Evolutionary conservation across 169 alveolate genomes (phyloP), one percentile per base, ranked within the genome.

Genomic region (Plasmodium inui): DNA sequence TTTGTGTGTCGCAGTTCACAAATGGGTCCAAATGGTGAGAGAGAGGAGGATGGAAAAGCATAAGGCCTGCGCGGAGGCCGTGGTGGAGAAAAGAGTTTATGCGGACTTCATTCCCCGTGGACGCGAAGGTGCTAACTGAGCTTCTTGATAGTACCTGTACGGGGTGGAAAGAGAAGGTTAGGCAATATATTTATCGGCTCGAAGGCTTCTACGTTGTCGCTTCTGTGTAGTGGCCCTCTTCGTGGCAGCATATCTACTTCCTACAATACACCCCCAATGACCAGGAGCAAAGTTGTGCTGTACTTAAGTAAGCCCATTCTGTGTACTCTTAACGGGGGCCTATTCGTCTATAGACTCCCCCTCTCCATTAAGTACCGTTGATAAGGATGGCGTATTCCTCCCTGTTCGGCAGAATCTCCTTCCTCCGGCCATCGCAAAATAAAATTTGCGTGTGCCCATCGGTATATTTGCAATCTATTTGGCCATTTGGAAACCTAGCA

Each of bases 391-490:
- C 92, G n/a, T 91, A 91, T 50, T 91, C 95, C 39, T 91, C 95
- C 46, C 41, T 91, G 79, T 91, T 91, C 0, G 95, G 95, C 22
- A 91, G 76, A 28, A 91, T 91, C 83, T 91, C 95, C 67, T 82
- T 91, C 55, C 92, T 81, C 41, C 44, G 55, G 53, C 95, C 95
- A 72, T 91, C 95, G 55, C 81, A 46, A 82, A 91, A 91, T 78
- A 91, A 50, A 41, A 91, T 82, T 82, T 91, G 95, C 19, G 84
- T 67, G 57, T 91, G 95, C 1, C 95, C 95, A 91, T 91, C 95
- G 39, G 22, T 82, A 79, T 91, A 91, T 82, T 91, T 91, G 67
- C 95, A 91, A 57, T 91, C 95, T 28, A 91, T 50, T 82, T 91
- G 95, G 12, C 95, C 95, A 57, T 73, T 91, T 9, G 95, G 92